phyloP scores from a whole-genome alignment of 768 basidiomycete genomes.

The Sporobolomyces phaffii region DNA sequence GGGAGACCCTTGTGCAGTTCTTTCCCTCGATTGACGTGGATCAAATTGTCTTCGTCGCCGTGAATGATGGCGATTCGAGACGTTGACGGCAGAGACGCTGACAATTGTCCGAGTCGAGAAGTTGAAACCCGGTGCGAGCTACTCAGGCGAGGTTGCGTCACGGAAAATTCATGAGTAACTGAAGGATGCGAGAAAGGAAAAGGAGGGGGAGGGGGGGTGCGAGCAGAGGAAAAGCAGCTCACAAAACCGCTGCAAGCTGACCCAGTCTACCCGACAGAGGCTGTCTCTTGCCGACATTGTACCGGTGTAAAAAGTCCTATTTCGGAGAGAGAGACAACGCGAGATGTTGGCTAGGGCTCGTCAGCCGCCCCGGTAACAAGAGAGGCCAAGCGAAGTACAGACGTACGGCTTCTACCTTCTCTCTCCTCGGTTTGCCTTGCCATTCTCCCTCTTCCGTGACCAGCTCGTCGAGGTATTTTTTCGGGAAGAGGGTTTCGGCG shows the following conservation, averaged over 20 bases:
- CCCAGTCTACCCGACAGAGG: slow-evolving; percentile 18
- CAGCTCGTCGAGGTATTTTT: slow-evolving; percentile 20
- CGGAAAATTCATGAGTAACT: no score
- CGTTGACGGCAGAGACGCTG: not conserved
- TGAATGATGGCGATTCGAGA: slow-evolving; percentile 31
- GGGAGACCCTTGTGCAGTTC: slow-evolving; percentile 25
- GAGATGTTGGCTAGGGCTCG: no score
- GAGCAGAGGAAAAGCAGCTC: not conserved
- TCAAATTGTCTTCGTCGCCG: slow-evolving; percentile 35
- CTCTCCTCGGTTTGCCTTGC: slow-evolving; percentile 13
- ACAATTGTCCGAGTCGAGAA: not conserved
- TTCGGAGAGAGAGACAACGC: no score
- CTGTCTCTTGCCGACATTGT: slow-evolving; percentile 27
- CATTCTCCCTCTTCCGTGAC: slow-evolving; percentile 3
- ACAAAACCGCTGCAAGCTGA: slow-evolving; percentile 24
- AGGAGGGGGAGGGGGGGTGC: no score
- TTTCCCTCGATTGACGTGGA: slow-evolving; percentile 20
- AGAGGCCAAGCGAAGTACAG: no score
- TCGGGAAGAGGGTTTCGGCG: slow-evolving; percentile 33
- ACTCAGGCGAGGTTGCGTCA: no score
- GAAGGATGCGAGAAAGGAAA: no score
- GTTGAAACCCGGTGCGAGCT: slow-evolving; percentile 17
- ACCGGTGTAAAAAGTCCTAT: slow-evolving; percentile 35
- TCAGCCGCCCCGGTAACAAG: no score
- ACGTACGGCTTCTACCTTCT: not conserved